Percentiles rank a stretch among this genome's conserved stretches.
Evolutionary conservation across 352 stramenopile species (phyloP).

Genomic region (Phytophthora vignae): DNA sequence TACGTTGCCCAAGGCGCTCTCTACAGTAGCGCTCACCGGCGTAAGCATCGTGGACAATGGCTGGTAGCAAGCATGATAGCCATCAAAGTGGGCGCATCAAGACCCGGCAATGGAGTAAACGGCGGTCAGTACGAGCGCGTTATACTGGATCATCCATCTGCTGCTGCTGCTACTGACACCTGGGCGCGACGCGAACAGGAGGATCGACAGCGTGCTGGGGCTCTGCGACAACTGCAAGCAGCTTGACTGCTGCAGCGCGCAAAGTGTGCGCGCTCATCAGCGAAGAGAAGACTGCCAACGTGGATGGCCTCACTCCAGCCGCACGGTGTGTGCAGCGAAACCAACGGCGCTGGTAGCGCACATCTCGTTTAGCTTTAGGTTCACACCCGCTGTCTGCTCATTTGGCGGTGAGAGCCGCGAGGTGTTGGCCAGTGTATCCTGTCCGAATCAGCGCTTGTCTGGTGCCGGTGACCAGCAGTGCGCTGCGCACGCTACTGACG

Average conservation of each 20-base stretch:
- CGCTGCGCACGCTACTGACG: not conserved
- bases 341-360: conserved; percentile 1
- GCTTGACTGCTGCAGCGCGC: not conserved
- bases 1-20: conserved; percentile 9
- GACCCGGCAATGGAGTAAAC: conserved; percentile 28
- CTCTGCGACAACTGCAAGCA: conserved; percentile 22
- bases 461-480: not conserved
- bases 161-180: conserved; percentile 24
- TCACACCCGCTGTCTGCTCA: not conserved
- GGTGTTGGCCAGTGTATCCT: conserved; percentile 13
- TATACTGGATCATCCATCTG: conserved; percentile 14
- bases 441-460: conserved; percentile 10
- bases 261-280: not conserved
- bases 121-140: not conserved
- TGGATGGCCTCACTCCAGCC: not conserved
- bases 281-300: not conserved
- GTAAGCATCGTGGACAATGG: conserved; percentile 21
- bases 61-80: conserved; percentile 21
- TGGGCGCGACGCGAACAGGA: conserved; percentile 20
- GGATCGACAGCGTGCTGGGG: conserved; percentile 6
- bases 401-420: conserved; percentile 4
- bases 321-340: not conserved
- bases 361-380: conserved; percentile 7
- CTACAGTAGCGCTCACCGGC: conserved; percentile 6
- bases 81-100: conserved; percentile 11